Evolutionary conservation across 1,139 yeast genomes (phyloP), one percentile per base, ranked within the genome.

Genomic region (Meyerozyma elateridarum): DNA sequence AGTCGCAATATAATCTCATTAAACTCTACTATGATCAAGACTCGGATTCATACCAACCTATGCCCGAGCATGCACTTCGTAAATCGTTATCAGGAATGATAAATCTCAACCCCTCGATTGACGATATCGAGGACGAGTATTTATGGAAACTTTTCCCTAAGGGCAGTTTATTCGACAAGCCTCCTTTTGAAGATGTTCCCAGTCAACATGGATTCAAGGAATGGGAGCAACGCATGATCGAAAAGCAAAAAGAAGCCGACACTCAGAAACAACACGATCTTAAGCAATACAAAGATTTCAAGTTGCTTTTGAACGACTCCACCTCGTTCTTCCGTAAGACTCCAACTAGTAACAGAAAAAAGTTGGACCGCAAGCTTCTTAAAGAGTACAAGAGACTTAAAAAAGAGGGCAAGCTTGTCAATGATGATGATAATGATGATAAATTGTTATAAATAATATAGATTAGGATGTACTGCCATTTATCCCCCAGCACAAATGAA

Each of bases 81-180:
- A 59, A 55, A 36, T 55, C 71, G 3, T 46, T 67, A 25, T 61
- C 69, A 33, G 71, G 71, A 5, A 59, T 64, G 62, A 53, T 62
- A 18, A 59, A 59, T 30, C 42, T 64, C 36, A 65, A 66, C 39
- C 60, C 62, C 3, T 49, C 52, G 14, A 49, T 67, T 36, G 52
- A 56, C 12, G 61, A 58, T 30, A 56, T 68, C 11, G 61, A 61
- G 33, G 70, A 68, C 39, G 66, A 59, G 22, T 64, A 60, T 36
- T 54, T 68, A 25, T 66, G 73, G 73, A 49, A 58, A 11, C 36
- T 63, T 28, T 48, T 62, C 21, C 73, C 73, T 2, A 51, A 52
- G 27, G 61, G 54, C 14, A 56, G 55, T 31, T 43, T 58, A 24
- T 65, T 59, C 46, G 70, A 64, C 7, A 45, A 44, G 4, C 64